Evolutionary conservation across 2,329 filamentous ascomycete species (phyloP).

Genomic region (Colletotrichum agaves): DNA sequence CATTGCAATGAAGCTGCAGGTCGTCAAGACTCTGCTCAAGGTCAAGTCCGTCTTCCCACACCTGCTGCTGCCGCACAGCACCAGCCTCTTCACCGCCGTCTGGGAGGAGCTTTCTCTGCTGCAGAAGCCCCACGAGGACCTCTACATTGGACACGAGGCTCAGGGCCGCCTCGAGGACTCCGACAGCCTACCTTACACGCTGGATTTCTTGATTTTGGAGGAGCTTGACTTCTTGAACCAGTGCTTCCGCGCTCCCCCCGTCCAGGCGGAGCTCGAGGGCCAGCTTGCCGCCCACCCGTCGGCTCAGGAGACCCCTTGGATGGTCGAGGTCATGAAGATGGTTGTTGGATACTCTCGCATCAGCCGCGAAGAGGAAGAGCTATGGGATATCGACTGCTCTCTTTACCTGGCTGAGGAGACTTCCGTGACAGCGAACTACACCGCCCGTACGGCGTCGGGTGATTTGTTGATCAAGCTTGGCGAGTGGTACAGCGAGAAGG

Average conservation of each 20-base stretch:
- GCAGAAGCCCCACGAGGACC: conserved; percentile 77
- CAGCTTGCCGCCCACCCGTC: conserved; percentile 73
- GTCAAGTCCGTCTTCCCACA: conserved; percentile 84
- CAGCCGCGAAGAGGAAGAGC: conserved; percentile 88
- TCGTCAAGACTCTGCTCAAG: conserved; percentile 92
- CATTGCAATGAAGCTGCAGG: conserved; percentile 89
- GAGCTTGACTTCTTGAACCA: conserved; percentile 95
- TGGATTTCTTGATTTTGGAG: conserved; percentile 93
- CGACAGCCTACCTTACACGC: conserved; percentile 90
- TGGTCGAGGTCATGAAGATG: conserved; percentile 87
- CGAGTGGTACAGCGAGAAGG: conserved; percentile 83
- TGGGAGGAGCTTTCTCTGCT: conserved; percentile 88
- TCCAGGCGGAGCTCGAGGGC: conserved; percentile 87
- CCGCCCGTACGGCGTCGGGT: conserved; percentile 89
- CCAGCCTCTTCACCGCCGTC: conserved; percentile 83
- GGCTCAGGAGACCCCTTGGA: conserved; percentile 78
- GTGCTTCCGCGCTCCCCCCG: conserved; percentile 86
- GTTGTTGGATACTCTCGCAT: conserved; percentile 89
- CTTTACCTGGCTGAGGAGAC: conserved; percentile 96
- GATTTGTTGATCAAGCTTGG: conserved; percentile 93
- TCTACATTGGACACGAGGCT: conserved; percentile 87
- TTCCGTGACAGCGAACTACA: conserved; percentile 95
- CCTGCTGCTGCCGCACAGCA: conserved; percentile 84
- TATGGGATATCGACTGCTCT: conserved; percentile 98
- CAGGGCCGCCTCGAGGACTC: conserved; percentile 91